Evolutionary conservation across 129 eudicot genomes (phyloP).

Genomic region (Helichrysum umbraculigerum): DNA sequence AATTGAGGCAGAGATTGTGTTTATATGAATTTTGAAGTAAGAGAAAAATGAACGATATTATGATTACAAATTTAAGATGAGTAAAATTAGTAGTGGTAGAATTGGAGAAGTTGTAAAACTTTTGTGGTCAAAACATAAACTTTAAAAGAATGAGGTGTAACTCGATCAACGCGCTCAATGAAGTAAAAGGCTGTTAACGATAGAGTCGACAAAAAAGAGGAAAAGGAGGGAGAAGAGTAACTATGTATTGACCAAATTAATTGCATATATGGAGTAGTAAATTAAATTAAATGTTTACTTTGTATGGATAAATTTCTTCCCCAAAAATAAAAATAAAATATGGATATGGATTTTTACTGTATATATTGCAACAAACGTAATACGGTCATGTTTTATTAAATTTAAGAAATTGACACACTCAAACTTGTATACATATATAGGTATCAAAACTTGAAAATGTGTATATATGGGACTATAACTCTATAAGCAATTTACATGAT

Average conservation of each 20-base stretch:
- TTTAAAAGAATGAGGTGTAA: not conserved
- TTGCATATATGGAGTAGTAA: not conserved
- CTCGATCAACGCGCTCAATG: not conserved
- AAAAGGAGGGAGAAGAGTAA: not conserved
- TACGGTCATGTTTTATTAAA: too few relatives aligned
- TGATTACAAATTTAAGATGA: too few relatives aligned
- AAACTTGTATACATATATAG: constrained; percentile 18
- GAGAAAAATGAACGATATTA: too few relatives aligned
- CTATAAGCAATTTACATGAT: constrained; percentile 24
- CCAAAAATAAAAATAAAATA: not conserved
- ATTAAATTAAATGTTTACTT: not conserved
- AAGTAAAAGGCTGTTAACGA: not conserved
- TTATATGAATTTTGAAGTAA: too few relatives aligned
- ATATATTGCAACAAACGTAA: too few relatives aligned
- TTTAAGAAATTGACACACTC: constrained; percentile 2
- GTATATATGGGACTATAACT: constrained; percentile 19
- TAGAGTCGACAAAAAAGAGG: not conserved
- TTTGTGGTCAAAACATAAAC: not conserved
- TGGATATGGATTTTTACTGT: too few relatives aligned
- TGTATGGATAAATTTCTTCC: not conserved
- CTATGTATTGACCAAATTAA: not conserved
- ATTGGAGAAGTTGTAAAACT: not conserved
- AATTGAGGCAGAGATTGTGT: too few relatives aligned
- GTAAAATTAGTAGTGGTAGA: not conserved
- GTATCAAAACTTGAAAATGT: constrained; percentile 22